These are phyloP conservation scores for Aschersonia sp. DNA, from an alignment of 2,329 filamentous ascomycete species.

Conservation along the genomic window DNA sequence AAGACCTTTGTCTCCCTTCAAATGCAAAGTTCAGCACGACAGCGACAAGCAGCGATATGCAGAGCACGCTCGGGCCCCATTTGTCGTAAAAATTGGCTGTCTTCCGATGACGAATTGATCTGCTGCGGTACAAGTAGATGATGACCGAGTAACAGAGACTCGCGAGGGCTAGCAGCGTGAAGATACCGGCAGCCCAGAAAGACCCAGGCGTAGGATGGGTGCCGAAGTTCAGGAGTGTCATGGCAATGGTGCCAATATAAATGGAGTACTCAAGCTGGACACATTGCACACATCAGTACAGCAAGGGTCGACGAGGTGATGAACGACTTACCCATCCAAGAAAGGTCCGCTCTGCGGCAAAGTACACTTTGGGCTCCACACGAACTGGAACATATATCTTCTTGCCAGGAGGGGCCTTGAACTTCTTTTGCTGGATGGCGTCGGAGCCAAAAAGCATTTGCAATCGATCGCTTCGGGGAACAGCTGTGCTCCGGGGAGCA, in stretches of 20 bases:
- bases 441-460: slow-evolving; percentile 38
- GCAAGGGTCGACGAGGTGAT: neutral
- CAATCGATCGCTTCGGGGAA: slow-evolving; percentile 42
- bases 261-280: slow-evolving; percentile 82
- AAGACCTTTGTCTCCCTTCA: slow-evolving; percentile 46
- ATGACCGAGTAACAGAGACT: slow-evolving; percentile 72
- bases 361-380: slow-evolving; percentile 95
- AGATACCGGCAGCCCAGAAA: slow-evolving; percentile 58
- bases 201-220: slow-evolving; percentile 39
- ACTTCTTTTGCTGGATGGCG: slow-evolving; percentile 41
- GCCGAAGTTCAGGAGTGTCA: slow-evolving; percentile 72
- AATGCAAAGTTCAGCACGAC: slow-evolving; percentile 70
- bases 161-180: slow-evolving; percentile 67
- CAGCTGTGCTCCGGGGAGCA: slow-evolving; percentile 35
- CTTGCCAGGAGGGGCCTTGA: slow-evolving; percentile 69
- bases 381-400: slow-evolving; percentile 92
- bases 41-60: slow-evolving; percentile 56
- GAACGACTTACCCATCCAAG: slow-evolving; percentile 62
- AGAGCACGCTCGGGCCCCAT: slow-evolving; percentile 69
- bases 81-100: slow-evolving; percentile 89
- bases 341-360: slow-evolving; percentile 92
- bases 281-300: neutral
- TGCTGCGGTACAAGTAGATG: slow-evolving; percentile 79
- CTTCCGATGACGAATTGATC: slow-evolving; percentile 67
- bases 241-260: slow-evolving; percentile 78